Evolutionary conservation across 179 eudicot genomes (phyloP).

Genomic region (Vitellaria paradoxa): DNA sequence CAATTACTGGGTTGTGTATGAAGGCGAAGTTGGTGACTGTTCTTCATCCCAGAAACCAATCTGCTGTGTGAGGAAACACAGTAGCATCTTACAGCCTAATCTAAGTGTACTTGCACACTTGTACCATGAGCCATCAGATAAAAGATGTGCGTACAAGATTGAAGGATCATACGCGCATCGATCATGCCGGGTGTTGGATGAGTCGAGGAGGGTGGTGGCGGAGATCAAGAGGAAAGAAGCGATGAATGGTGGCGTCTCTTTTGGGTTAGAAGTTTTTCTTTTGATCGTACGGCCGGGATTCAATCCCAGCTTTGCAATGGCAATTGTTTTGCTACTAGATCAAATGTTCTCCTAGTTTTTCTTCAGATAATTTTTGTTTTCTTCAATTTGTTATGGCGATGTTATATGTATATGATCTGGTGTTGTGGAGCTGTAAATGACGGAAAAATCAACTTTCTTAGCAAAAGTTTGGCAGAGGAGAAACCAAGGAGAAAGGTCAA

Average conservation of each 20-base stretch:
- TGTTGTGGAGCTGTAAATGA: not conserved
- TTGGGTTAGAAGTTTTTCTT: conserved; percentile 68
- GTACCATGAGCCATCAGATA: conserved; percentile 28
- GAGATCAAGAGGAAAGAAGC: conserved; percentile 79
- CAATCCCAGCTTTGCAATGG: conserved; percentile 69
- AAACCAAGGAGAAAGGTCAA: not conserved
- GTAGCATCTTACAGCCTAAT: conserved; percentile 32
- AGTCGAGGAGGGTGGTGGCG: conserved; percentile 45
- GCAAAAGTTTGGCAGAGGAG: not conserved
- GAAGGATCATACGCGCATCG: conserved; percentile 65
- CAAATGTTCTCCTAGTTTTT: conserved; percentile 57
- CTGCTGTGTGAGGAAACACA: conserved; percentile 45
- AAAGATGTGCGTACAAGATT: conserved; percentile 36
- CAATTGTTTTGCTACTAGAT: conserved; percentile 66
- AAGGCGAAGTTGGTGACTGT: conserved; percentile 33
- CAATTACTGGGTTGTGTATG: conserved; percentile 34
- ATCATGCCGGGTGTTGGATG: conserved; percentile 55
- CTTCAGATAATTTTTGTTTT: not conserved
- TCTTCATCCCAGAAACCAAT: conserved; percentile 28
- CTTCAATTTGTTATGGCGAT: not conserved
- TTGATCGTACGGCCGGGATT: conserved; percentile 60
- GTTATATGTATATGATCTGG: no score
- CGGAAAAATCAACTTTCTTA: not conserved
- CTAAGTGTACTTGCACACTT: conserved; percentile 52
- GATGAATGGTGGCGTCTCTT: conserved; percentile 41